Base-by-base conservation (phyloP, 257 asterid species). In the Rhazya stricta region DNA sequence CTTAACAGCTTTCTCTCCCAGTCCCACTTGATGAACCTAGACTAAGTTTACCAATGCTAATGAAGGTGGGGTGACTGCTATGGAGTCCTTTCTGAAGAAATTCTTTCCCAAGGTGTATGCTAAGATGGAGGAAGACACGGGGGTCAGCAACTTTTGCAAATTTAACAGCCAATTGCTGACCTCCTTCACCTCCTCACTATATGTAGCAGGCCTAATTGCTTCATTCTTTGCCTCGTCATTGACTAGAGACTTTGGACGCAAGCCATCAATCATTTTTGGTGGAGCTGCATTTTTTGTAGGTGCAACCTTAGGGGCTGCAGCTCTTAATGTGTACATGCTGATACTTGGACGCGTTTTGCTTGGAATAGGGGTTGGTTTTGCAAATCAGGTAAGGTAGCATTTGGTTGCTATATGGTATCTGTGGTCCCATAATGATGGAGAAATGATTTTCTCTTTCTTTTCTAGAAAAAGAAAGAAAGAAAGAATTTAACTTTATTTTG, bases 31-130 rank as follows among this genome's bases (percentile, higher is more conserved):
- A 39, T 37, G 32, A 66, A 39, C 42, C 43, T 65, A 36, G 3
- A 37, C 30, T 41, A 10, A 27, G n/a, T 25, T 51, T 50, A 16
- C 27, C 9, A 51, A 67, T 76, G 53, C 60, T 76, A 67, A 21
- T 32, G 75, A 77, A 77, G 80, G 80, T 77, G 80, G 80, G 21
- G 80, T 77, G 72, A 77, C 76, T 10, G 63, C 80, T 9, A 77
- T 77, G 80, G 80, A 36, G 9, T 63, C 76, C 34, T 77, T 77
- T 39, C 42, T 77, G 45, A 51, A 77, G 76, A 77, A 77, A 25
- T 77, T 77, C 76, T 77, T 77, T 48, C 80, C 80, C 0, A 58
- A 48, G 32, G 80, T 77, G 76, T 77, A 77, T 34, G 36, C 54
- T 18, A 51, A 77, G 29, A 77, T 77, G 80, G 67, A 70, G 76